Evolutionary conservation across 495 filamentous ascomycete species (phyloP).

Genomic region (Lepraria neglecta): DNA sequence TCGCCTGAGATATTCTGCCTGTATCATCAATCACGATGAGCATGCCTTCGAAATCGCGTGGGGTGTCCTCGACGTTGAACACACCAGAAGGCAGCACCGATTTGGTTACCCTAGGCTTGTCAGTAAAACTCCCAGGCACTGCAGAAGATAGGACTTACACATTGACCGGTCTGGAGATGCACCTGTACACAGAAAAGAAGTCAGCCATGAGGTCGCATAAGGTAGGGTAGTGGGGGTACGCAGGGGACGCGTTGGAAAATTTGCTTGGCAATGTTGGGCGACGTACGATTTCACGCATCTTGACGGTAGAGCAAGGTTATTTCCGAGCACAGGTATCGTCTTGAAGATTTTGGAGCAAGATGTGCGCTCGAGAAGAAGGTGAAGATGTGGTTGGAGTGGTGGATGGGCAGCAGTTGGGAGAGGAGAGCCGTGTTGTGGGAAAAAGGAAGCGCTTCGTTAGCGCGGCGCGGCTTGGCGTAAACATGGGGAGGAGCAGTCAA

Average conservation of each 20-base stretch:
- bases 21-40: conserved; percentile 24
- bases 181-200: conserved; percentile 55
- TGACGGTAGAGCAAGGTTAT: conserved; percentile 32
- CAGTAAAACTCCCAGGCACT: neutral
- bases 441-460: conserved; percentile 18
- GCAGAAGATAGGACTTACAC: conserved; percentile 53
- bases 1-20: conserved; percentile 97
- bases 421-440: conserved; percentile 23
- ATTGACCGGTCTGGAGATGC: conserved; percentile 98
- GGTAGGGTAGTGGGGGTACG: conserved; percentile 28
- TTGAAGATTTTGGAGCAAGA: neutral
- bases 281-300: conserved; percentile 94
- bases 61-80: conserved; percentile 30
- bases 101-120: conserved; percentile 86
- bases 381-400: conserved; percentile 1
- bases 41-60: conserved; percentile 16
- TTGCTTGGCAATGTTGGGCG: conserved; percentile 19
- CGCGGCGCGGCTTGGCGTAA: conserved; percentile 25
- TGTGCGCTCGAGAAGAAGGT: neutral
- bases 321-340: neutral
- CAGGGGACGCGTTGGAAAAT: conserved; percentile 31
- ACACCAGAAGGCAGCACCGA: conserved; percentile 98
- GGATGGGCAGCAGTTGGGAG: conserved; percentile 7
- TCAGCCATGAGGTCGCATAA: conserved; percentile 32
- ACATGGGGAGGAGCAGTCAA: conserved; percentile 14